Conservation (phyloP, 805 yeast species). For the Wickerhamiella musiphila region DNA sequence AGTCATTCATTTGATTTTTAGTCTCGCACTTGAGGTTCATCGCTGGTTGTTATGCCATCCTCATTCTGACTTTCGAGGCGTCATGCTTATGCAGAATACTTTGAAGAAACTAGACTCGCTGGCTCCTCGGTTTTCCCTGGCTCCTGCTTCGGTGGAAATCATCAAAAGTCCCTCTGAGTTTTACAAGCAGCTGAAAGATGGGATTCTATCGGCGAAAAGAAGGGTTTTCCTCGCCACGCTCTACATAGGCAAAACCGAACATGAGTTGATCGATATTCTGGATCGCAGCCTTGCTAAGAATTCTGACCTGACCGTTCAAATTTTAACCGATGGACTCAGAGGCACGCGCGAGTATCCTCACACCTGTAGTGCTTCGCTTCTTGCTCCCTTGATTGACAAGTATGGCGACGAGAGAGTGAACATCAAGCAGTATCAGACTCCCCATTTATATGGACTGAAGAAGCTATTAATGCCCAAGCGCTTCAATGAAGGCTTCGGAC, state of each 20-base stretch:
- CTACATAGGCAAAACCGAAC: constrained; percentile 70
- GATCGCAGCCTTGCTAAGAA: constrained; percentile 41
- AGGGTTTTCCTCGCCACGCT: constrained; percentile 71
- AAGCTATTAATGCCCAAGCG: constrained; percentile 58
- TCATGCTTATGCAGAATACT: not conserved
- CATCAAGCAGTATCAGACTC: constrained; percentile 77
- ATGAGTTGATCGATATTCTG: constrained; percentile 52
- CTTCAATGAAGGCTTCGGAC: constrained; percentile 76
- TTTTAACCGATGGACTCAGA: constrained; percentile 72
- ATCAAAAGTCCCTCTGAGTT: constrained; percentile 42
- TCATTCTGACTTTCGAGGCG: no score
- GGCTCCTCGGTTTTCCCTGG: constrained; percentile 14
- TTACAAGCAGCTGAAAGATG: constrained; percentile 40
- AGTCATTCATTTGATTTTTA: no score
- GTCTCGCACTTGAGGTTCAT: no score
- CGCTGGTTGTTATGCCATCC: no score
- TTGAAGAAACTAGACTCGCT: constrained; percentile 6
- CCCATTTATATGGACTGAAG: constrained; percentile 54
- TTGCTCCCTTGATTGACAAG: constrained; percentile 44
- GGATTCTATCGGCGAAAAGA: constrained; percentile 42
- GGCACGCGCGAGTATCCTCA: constrained; percentile 88
- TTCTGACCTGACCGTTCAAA: constrained; percentile 45
- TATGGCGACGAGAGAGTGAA: constrained; percentile 52
- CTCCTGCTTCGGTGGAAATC: constrained; percentile 9
- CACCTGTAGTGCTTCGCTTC: constrained; percentile 55